Evolutionary conservation across 2,329 filamentous ascomycete genomes (phyloP).

Genomic region (Penicillium verrucosum): DNA sequence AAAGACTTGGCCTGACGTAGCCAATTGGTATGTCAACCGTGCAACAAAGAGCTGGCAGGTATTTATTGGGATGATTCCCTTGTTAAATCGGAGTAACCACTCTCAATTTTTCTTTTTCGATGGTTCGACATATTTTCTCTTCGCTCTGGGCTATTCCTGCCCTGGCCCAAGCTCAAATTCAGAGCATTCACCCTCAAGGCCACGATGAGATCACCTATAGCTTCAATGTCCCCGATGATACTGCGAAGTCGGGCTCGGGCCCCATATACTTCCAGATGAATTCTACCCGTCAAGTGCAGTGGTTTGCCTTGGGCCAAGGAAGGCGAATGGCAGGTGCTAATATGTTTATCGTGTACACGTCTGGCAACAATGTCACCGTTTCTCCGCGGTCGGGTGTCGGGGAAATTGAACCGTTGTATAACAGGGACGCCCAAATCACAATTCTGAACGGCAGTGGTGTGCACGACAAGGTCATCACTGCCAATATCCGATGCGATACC

Average conservation of each 20-base stretch:
- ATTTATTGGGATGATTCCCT: conserved; percentile 3
- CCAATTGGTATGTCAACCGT: conserved; percentile 2
- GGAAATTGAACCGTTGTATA: conserved; percentile 51
- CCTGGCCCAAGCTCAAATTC: conserved; percentile 15
- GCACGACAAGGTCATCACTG: conserved; percentile 52
- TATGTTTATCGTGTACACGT: conserved; percentile 58
- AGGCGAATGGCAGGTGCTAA: conserved; percentile 53
- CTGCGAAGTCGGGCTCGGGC: conserved; percentile 50
- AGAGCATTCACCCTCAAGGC: conserved; percentile 11
- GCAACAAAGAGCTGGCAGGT: background rate
- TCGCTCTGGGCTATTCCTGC: conserved; percentile 9
- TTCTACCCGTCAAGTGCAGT: conserved; percentile 52
- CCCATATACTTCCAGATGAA: conserved; percentile 59
- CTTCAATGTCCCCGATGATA: conserved; percentile 54
- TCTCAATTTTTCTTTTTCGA: background rate
- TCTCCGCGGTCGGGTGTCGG: conserved; percentile 53
- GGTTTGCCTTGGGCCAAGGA: conserved; percentile 57
- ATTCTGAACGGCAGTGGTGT: conserved; percentile 61
- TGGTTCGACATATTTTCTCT: background rate
- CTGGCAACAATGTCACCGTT: conserved; percentile 55
- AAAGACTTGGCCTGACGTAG: conserved; percentile 1
- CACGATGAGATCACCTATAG: conserved; percentile 35
- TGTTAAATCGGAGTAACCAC: background rate
- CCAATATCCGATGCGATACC: conserved; percentile 51
- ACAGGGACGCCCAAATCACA: conserved; percentile 45